phyloP scores from a whole-genome alignment of 2,329 filamentous ascomycete species.

The Trichoderma harzianum region DNA sequence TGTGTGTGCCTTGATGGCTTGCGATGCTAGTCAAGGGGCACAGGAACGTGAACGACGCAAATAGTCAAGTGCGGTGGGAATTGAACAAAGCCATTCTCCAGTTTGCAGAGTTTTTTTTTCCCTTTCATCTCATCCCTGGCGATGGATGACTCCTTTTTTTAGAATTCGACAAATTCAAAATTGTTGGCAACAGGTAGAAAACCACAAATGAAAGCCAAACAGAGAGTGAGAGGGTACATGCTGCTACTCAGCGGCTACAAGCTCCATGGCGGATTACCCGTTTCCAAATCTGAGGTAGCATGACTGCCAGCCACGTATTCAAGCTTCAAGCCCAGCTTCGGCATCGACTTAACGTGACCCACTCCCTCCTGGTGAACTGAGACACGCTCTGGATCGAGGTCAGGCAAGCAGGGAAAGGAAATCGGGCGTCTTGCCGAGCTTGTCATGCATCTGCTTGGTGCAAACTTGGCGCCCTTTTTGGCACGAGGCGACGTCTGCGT shows the following conservation, averaged over 20 bases:
- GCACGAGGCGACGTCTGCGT: neutral
- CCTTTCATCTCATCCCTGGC: neutral
- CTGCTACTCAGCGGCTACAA: slow-evolving; percentile 9
- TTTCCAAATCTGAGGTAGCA: slow-evolving; percentile 9
- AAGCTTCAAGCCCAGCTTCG: slow-evolving; percentile 16
- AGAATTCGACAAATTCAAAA: neutral
- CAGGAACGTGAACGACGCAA: slow-evolving; percentile 17
- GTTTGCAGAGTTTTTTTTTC: slow-evolving; percentile 1
- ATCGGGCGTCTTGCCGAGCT: slow-evolving; percentile 13
- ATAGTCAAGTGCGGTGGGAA: slow-evolving; percentile 13
- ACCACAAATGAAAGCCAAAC: neutral
- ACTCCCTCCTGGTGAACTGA: slow-evolving; percentile 7
- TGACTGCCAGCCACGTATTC: slow-evolving; percentile 17
- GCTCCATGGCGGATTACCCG: neutral
- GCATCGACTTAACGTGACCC: slow-evolving; percentile 4
- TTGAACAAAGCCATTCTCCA: neutral
- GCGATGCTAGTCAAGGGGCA: slow-evolving; percentile 18
- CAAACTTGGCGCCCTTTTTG: slow-evolving; percentile 10
- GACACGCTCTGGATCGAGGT: slow-evolving; percentile 16
- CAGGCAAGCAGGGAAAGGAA: slow-evolving; percentile 6
- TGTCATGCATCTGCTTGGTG: neutral
- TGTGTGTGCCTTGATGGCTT: slow-evolving; percentile 15
- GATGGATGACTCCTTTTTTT: neutral
- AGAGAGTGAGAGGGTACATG: neutral
- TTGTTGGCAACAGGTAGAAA: neutral